Evolutionary conservation across 2,329 filamentous ascomycete species (phyloP), one percentile per base, ranked within the genome.

Genomic region (Aspergillus fumigatiaffinis): DNA sequence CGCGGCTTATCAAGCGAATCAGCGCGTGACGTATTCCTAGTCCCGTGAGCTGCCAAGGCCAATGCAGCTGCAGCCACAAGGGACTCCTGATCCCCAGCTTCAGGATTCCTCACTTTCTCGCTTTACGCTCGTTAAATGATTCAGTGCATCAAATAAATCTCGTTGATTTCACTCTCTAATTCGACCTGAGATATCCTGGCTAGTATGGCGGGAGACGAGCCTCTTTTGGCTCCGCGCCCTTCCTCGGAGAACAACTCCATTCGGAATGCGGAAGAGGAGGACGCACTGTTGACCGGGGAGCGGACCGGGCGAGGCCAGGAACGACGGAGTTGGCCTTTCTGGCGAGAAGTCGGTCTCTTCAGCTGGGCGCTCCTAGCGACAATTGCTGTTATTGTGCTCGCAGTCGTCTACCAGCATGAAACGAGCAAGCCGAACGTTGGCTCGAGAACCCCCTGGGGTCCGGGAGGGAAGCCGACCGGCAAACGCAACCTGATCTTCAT

Each of bases 401-500:
- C 90, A 3, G 89, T 94, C n/a, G 76, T 90, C 17, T 89, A 91
- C 69, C 91, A 96, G 73, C 83, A 86, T 66, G 80, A 85, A 60
- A 78, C 82, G 55, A 81, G 79, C 10, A 65, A 72, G 44, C 67
- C 62, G 56, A 70, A 70, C 51, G 56, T 69, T 61, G 63, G 59
- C 35, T 60, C 61, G 10, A 66, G 63, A 57, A 65, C 55, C 58
- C 64, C 67, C 49, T 77, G 74, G 74, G 72, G 72, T 10, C 70
- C 72, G 29, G 68, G 67, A 56, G 72, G 72, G 21, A 79, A 77
- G 60, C 79, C 80, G 55, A 75, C 68, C 28, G 85, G 86, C 53
- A 99, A 97, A 81, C 85, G 91, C 54, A 99, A 97, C 75, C 81
- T 99, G 53, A 88, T 99, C 67, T 97, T 99, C 80, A 99, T 99